These are phyloP conservation scores for Coriaria nepalensis DNA, from an alignment of 306 rosid genomes.

Conservation along the genomic window DNA sequence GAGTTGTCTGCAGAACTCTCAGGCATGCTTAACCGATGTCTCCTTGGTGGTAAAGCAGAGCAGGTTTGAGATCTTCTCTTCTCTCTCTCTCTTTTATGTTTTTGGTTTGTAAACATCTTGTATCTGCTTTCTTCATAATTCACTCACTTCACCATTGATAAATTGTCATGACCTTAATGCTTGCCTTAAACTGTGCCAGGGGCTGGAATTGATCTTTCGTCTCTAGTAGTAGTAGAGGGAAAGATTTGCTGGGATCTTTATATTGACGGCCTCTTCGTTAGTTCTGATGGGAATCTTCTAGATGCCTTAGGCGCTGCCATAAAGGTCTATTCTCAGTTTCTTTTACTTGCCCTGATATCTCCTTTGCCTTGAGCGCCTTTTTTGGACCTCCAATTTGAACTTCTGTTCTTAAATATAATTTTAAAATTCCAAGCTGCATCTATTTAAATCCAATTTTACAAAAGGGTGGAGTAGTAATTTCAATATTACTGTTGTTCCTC, in stretches of 20 bases:
- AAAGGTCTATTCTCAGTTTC: constrained; percentile 49
- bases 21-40: constrained; percentile 48
- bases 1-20: constrained; percentile 70
- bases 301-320: constrained; percentile 84
- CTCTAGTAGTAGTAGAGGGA: constrained; percentile 57
- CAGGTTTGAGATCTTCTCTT: constrained; percentile 43
- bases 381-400: no score
- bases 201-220: constrained; percentile 72
- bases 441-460: no score
- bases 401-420: no score
- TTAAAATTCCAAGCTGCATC: no score
- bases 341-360: no score
- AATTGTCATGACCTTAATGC: constrained; percentile 3
- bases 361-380: neutral
- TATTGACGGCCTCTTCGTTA: constrained; percentile 69
- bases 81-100: no score
- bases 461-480: no score
- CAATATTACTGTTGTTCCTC: neutral
- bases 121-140: constrained; percentile 6
- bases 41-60: constrained; percentile 75
- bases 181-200: no score
- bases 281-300: constrained; percentile 81
- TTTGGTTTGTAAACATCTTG: no score
- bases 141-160: no score
- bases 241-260: constrained; percentile 94